A percentile compares a stretch with the other conserved stretches of the same genome.
These are phyloP conservation scores for Daedaleopsis sinensis DNA, from an alignment of 768 basidiomycete genomes.

Conservation along the genomic window DNA sequence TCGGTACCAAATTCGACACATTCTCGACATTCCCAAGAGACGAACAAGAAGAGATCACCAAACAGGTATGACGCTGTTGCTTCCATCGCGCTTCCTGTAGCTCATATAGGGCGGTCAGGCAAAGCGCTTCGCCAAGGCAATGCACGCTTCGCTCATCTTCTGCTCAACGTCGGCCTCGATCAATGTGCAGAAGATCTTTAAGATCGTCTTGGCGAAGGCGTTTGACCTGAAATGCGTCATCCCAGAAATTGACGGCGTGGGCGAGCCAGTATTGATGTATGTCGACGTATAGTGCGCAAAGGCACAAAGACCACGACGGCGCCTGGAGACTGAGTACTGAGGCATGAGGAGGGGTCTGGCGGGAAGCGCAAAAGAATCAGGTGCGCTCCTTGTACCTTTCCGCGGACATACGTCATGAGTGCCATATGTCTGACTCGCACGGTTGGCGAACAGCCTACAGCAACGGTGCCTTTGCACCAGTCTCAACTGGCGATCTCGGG, in stretches of 20 bases:
- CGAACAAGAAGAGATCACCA: constrained; percentile 99
- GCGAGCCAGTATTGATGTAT: constrained; percentile 94
- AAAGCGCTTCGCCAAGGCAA: constrained; percentile 96
- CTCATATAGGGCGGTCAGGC: constrained; percentile 54
- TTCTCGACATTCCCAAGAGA: constrained; percentile 95
- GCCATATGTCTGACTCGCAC: constrained; percentile 2
- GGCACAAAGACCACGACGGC: not conserved
- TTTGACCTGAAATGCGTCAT: constrained; percentile 99
- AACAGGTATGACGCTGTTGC: constrained; percentile 62
- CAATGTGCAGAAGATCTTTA: constrained; percentile 99
- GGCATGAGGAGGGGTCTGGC: constrained; percentile 13
- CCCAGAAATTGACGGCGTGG: constrained; percentile 95
- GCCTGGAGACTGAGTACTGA: constrained; percentile 8
- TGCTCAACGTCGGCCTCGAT: constrained; percentile 99
- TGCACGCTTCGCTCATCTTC: constrained; percentile 99
- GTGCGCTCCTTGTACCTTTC: not conserved
- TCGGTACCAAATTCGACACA: constrained; percentile 98
- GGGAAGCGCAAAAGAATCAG: constrained; percentile 18
- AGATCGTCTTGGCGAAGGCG: constrained; percentile 95
- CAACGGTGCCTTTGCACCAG: constrained; percentile 6
- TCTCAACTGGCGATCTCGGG: constrained; percentile 11
- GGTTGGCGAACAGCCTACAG: constrained; percentile 3
- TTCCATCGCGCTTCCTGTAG: not conserved
- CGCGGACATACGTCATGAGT: constrained; percentile 1
- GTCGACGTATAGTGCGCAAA: constrained; percentile 64